A percentile compares a stretch with the other conserved stretches of the same genome.
Conservation (phyloP, 371 early-diverging fungal species). For the Parasitella parasitica region DNA sequence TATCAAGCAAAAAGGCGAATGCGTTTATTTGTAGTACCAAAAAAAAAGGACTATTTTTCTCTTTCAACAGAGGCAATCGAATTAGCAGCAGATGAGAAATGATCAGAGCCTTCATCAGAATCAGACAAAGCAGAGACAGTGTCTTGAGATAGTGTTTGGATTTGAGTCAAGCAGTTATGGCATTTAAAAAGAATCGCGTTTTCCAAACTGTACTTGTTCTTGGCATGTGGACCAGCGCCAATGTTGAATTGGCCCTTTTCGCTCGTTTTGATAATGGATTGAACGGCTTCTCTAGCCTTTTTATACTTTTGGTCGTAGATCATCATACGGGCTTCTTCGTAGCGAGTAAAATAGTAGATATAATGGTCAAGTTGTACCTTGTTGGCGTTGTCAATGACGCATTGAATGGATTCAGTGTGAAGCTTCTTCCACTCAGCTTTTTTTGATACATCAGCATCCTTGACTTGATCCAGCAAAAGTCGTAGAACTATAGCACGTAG, state of each 20-base stretch:
- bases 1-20: not conserved
- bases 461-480: conserved; percentile 17
- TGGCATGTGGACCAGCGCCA: conserved; percentile 45
- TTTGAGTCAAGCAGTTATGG: conserved; percentile 39
- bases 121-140: not conserved
- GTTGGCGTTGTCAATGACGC: conserved; percentile 31
- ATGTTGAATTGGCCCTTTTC: conserved; percentile 43
- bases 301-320: conserved; percentile 43
- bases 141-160: conserved; percentile 7
- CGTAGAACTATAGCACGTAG: conserved; percentile 47
- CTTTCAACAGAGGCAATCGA: not conserved
- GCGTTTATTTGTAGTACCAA: no score
- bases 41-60: not conserved
- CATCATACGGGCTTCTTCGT: conserved; percentile 56
- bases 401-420: conserved; percentile 23
- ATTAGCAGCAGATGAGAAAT: conserved; percentile 5
- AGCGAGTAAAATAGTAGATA: conserved; percentile 59
- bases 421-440: conserved; percentile 8
- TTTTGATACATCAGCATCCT: not conserved
- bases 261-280: conserved; percentile 36
- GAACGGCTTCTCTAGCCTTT: conserved; percentile 46
- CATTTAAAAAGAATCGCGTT: conserved; percentile 46
- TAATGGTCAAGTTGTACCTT: conserved; percentile 63
- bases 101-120: not conserved
- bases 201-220: conserved; percentile 51